A percentile compares a stretch with the other conserved stretches of the same genome.
phyloP scores from a whole-genome alignment of 2,329 filamentous ascomycete species.

The Cadophora gregata region DNA sequence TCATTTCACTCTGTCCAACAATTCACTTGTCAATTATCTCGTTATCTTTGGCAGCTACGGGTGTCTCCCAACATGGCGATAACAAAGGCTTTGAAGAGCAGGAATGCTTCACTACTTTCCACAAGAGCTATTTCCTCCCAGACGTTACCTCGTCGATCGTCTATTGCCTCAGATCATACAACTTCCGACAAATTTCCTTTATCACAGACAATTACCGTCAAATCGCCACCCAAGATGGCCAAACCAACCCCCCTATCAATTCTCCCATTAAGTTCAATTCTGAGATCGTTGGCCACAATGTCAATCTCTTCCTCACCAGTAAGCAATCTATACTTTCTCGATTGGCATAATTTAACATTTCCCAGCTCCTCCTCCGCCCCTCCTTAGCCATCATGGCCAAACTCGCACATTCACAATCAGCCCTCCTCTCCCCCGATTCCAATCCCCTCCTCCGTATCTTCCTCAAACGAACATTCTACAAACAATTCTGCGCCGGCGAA shows the following conservation, averaged over 20 bases:
- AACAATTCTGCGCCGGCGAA: conserved; percentile 89
- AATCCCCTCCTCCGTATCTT: conserved; percentile 74
- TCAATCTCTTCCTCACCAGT: conserved; percentile 71
- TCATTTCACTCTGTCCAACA: neutral
- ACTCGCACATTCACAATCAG: conserved; percentile 71
- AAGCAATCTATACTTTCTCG: conserved; percentile 12
- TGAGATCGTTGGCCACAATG: conserved; percentile 73
- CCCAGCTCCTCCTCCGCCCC: conserved; percentile 65
- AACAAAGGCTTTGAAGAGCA: conserved; percentile 25
- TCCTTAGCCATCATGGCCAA: conserved; percentile 71
- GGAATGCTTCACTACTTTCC: conserved; percentile 22
- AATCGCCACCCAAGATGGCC: conserved; percentile 31
- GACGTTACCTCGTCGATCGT: conserved; percentile 35
- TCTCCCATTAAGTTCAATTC: conserved; percentile 68
- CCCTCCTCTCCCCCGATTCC: conserved; percentile 73
- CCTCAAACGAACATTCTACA: conserved; percentile 84
- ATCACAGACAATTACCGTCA: conserved; percentile 24
- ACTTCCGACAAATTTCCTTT: conserved; percentile 27
- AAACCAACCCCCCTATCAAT: conserved; percentile 60
- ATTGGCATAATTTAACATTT: conserved; percentile 32
- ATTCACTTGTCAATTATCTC: neutral
- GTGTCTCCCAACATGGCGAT: conserved; percentile 31
- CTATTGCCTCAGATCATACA: conserved; percentile 29
- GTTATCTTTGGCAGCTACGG: neutral
- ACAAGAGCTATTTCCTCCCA: conserved; percentile 37